Evolutionary conservation across 441 rosid genomes (phyloP).

Genomic region (Raphanus hybrid): DNA sequence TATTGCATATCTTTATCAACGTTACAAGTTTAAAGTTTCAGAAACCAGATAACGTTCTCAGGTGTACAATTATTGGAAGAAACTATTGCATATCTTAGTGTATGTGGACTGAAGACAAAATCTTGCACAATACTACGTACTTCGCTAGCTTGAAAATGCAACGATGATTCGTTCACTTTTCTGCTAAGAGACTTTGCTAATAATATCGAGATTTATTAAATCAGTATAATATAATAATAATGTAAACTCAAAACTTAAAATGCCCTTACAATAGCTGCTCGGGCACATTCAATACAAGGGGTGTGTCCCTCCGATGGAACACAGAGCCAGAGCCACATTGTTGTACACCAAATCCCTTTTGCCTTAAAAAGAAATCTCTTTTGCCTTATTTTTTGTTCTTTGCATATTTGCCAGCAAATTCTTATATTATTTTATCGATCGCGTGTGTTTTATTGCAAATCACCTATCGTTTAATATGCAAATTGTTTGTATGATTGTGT

Average conservation of each 20-base stretch:
- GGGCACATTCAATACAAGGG: conserved; percentile 17
- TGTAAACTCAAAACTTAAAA: conserved; percentile 20
- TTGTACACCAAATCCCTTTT: conserved; percentile 31
- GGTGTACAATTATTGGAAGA: not conserved
- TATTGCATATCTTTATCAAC: not conserved
- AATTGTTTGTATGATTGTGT: conserved; percentile 24
- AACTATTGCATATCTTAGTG: not conserved
- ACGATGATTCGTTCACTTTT: not conserved
- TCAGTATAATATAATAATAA: not conserved
- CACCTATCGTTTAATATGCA: conserved; percentile 10
- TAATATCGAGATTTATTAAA: not conserved
- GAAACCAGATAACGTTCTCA: conserved; percentile 8
- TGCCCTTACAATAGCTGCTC: conserved; percentile 35
- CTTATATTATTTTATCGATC: conserved; percentile 17
- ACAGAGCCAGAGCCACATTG: conserved; percentile 31
- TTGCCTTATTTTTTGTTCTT: too few relatives aligned
- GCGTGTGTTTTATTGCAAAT: conserved; percentile 18
- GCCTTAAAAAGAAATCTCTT: not conserved
- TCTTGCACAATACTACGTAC: conserved; percentile 3
- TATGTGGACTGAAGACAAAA: not conserved
- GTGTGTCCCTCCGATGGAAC: conserved; percentile 40
- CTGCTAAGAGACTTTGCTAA: not conserved
- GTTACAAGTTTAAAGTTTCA: not conserved
- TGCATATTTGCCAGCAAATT: conserved; percentile 20
- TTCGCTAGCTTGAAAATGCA: conserved; percentile 11